A percentile compares a stretch with the other conserved stretches of the same genome.
These are phyloP conservation scores for Fusarium tuaranense DNA, from an alignment of 2,329 filamentous ascomycete species.

Conservation along the genomic window DNA sequence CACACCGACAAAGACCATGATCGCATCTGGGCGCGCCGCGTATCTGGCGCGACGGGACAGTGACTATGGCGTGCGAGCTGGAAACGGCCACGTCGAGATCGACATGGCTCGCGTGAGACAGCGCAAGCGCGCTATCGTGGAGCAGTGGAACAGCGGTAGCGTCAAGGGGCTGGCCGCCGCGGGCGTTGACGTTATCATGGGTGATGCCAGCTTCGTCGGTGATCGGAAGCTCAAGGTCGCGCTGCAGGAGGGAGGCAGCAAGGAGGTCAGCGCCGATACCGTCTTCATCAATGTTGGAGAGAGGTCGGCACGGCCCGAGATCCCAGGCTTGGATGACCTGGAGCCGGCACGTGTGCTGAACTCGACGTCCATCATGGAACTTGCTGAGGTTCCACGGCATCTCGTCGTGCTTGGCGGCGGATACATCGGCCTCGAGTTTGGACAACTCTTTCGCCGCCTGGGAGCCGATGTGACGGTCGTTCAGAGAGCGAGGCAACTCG, in stretches of 20 bases:
- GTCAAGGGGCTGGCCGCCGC: conserved; percentile 55
- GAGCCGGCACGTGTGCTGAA: conserved; percentile 54
- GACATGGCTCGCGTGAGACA: conserved; percentile 63
- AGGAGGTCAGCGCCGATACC: conserved; percentile 51
- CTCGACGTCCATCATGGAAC: conserved; percentile 61
- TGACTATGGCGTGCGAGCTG: conserved; percentile 59
- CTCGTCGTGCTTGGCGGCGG: conserved; percentile 65
- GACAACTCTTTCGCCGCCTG: conserved; percentile 62
- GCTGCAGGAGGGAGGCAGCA: conserved; percentile 47
- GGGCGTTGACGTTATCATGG: conserved; percentile 59
- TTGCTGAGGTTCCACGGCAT: conserved; percentile 58
- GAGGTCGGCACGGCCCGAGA: conserved; percentile 52
- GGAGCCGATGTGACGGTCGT: conserved; percentile 62
- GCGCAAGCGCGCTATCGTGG: conserved; percentile 65
- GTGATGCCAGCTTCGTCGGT: conserved; percentile 57
- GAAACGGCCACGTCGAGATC: conserved; percentile 46
- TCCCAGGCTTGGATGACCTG: conserved; percentile 53
- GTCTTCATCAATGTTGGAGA: conserved; percentile 63
- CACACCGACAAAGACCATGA: conserved; percentile 69
- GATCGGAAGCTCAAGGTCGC: conserved; percentile 52
- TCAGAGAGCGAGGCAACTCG: conserved; percentile 56
- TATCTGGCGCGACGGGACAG: conserved; percentile 55
- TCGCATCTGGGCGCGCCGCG: conserved; percentile 63
- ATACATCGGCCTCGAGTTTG: conserved; percentile 66
- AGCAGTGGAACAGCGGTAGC: conserved; percentile 60